Conservation (phyloP, 129 eudicot species). For the Apium graveolens region DNA sequence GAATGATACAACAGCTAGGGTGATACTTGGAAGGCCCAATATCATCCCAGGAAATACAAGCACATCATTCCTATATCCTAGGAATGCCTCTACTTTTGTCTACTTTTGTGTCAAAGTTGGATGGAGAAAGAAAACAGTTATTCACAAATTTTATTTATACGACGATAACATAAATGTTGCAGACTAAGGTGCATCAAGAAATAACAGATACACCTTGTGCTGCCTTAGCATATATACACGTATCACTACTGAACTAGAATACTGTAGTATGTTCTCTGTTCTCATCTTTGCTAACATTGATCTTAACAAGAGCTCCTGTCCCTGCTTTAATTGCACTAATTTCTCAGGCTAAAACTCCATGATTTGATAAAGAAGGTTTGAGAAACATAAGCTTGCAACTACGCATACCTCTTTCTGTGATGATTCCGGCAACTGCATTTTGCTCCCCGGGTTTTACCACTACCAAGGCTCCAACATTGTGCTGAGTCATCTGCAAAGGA, state of each 20-base stretch:
- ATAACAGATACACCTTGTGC: neutral
- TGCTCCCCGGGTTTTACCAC: slow-evolving; percentile 97
- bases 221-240: neutral
- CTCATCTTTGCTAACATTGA: neutral
- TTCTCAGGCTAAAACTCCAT: neutral
- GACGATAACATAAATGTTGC: neutral
- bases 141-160: neutral
- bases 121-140: neutral
- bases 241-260: neutral
- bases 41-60: neutral
- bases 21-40: neutral
- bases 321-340: neutral
- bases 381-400: neutral
- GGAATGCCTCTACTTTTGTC: neutral
- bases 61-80: no score
- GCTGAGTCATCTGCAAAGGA: slow-evolving; percentile 84
- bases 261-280: neutral
- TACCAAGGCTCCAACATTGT: slow-evolving; percentile 98
- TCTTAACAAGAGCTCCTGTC: neutral
- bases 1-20: neutral
- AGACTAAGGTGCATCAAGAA: neutral
- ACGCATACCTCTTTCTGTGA: slow-evolving; percentile 82
- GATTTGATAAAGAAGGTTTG: neutral
- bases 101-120: neutral
- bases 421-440: slow-evolving; percentile 84